phyloP scores from a whole-genome alignment of 306 rosid species.

The Hippophae gyantsensis region DNA sequence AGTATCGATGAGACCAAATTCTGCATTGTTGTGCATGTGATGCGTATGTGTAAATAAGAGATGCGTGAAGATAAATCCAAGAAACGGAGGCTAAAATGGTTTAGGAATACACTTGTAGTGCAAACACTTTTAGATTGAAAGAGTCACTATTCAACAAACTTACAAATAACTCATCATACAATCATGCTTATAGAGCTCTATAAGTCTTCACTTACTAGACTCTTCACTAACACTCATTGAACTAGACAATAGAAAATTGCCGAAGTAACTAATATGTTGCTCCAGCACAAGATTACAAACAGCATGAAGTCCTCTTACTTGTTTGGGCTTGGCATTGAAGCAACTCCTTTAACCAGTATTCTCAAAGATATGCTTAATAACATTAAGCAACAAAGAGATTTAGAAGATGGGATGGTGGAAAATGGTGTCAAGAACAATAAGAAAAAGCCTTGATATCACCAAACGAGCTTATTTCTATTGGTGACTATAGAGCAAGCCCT shows the following conservation, averaged over 20 bases:
- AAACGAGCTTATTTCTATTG: conserved; percentile 80
- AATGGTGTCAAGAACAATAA: conserved; percentile 27
- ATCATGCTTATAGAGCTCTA: conserved; percentile 38
- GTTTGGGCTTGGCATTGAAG: conserved; percentile 81
- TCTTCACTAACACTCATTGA: conserved; percentile 57
- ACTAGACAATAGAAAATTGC: conserved; percentile 37
- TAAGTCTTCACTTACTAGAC: conserved; percentile 13
- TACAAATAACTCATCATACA: conserved; percentile 67
- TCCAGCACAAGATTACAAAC: conserved; percentile 83
- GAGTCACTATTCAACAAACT: too few species aligned
- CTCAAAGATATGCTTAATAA: conserved; percentile 73
- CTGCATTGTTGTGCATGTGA: too few species aligned
- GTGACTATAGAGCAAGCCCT: conserved; percentile 82
- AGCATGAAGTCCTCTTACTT: conserved; percentile 67
- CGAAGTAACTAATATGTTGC: conserved; percentile 69
- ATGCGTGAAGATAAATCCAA: too few species aligned
- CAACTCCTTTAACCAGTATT: conserved; percentile 78
- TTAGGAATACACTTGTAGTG: too few species aligned
- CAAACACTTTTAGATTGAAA: too few species aligned
- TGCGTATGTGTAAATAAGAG: too few species aligned
- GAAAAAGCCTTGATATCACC: conserved; percentile 52
- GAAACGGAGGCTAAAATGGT: too few species aligned
- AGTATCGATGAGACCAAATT: too few species aligned
- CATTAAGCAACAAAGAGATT: conserved; percentile 50
- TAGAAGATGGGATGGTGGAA: conserved; percentile 38